phyloP scores from a whole-genome alignment of 2,329 filamentous ascomycete genomes.

The Phaeoacremonium minimum region DNA sequence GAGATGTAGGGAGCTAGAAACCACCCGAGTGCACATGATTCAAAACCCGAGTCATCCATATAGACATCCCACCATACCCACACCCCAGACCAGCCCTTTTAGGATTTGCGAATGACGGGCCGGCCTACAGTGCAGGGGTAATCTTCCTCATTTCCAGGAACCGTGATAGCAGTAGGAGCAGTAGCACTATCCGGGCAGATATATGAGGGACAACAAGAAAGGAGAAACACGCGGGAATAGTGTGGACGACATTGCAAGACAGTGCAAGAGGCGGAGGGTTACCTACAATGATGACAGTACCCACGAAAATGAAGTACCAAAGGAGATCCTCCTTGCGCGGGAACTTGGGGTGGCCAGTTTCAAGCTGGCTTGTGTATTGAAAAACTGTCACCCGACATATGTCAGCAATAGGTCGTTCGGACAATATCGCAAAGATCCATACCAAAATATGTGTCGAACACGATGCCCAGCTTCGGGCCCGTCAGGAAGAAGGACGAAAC shows the following conservation, averaged over 20 bases:
- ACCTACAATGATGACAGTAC: conserved; percentile 73
- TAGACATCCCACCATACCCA: conserved; percentile 73
- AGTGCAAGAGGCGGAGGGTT: conserved; percentile 20
- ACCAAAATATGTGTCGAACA: conserved; percentile 73
- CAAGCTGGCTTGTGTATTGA: conserved; percentile 71
- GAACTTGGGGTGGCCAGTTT: conserved; percentile 69
- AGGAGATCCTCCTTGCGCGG: conserved; percentile 72
- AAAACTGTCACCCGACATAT: conserved; percentile 47
- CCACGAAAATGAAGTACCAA: conserved; percentile 74
- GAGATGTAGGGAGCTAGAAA: conserved; percentile 61
- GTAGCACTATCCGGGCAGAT: conserved; percentile 74
- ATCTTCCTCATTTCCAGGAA: conserved; percentile 84
- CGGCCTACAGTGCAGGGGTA: conserved; percentile 60
- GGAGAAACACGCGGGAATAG: conserved; percentile 30
- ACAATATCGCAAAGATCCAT: conserved; percentile 24
- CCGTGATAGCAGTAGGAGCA: conserved; percentile 68
- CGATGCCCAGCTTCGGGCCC: conserved; percentile 39
- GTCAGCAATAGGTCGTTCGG: conserved; percentile 6
- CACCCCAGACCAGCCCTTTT: conserved; percentile 58
- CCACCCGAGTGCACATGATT: conserved; percentile 54
- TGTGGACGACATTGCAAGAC: too few relatives aligned
- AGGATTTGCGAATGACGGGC: conserved; percentile 65
- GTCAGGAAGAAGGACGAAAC: conserved; percentile 38
- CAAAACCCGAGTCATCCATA: conserved; percentile 64
- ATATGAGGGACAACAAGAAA: conserved; percentile 41